Base-by-base conservation (phyloP, 768 basidiomycete species). In the Lentinula sp. region DNA sequence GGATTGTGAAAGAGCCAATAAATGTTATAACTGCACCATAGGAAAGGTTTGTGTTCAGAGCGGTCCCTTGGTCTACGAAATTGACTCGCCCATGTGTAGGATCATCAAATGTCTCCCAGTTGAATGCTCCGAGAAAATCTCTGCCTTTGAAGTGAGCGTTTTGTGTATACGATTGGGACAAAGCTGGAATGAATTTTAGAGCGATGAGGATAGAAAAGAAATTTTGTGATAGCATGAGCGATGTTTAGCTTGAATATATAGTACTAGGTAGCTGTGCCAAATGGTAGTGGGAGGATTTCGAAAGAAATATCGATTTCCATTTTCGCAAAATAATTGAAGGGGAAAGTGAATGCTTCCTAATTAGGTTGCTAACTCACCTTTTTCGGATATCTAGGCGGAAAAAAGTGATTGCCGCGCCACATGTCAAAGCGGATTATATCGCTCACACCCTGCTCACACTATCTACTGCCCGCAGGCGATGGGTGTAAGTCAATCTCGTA, bases 51-150 rank as follows among this genome's bases (percentile, higher is more conserved):
- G 68, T 67, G 0, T 53, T 18, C n/a, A 73, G 54, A 0, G 85
- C 81, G 1, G 78, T 77, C 15, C 62, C 54, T 64, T 74, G 64
- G 62, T 79, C 75, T 37, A 86, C 75, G 62, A 84, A 87, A 70
- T 86, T 81, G 61, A 85, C 83, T 55, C 81, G 73, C n/a, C 86
- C 86, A 62, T 86, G 81, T 0, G 86, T 88, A n/a, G 84, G 85
- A 67, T 88, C 86, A 60, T 78, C 66, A 31, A 68, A 57, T 7
- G 77, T 79, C 63, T 83, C 76, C 80, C 80, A 87, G 1, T 66
- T 70, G 74, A 79, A 88, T 5, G 42, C 18, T 11, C 74, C 55
- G 61, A 80, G 73, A 66, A 88, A 88, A 65, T 74, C 73, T 21
- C 54, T 2, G 4, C 73, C 73, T 10, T 65, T 60, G 62, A 62